Percentiles rank a stretch among this genome's conserved stretches.
Evolutionary conservation across 108 stramenopile species (phyloP).

Genomic region (Licmophora abbreviata): DNA sequence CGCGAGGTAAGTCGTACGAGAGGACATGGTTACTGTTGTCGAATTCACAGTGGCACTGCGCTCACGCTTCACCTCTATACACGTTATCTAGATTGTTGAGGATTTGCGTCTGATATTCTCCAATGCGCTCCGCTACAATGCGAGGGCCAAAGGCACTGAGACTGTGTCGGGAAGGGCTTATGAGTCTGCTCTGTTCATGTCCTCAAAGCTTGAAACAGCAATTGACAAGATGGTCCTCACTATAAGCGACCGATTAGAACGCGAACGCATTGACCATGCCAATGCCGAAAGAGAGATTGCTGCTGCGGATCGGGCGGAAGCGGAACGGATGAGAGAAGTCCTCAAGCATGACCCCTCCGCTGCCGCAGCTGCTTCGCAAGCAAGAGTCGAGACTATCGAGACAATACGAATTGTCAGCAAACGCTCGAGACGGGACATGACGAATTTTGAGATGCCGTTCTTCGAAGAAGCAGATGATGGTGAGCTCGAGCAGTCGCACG

Average conservation of each 20-base stretch:
- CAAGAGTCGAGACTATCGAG: constrained; percentile 11
- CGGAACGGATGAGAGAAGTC: constrained; percentile 52
- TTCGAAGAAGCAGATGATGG: constrained; percentile 76
- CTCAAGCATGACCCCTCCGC: constrained; percentile 23
- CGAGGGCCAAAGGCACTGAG: constrained; percentile 26
- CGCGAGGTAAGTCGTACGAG: no score
- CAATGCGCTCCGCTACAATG: constrained; percentile 84
- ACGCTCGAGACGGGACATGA: constrained; percentile 24
- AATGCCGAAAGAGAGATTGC: constrained; percentile 71
- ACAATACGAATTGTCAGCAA: constrained; percentile 17
- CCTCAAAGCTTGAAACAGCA: constrained; percentile 64
- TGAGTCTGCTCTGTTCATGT: constrained; percentile 68
- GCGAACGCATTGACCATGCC: constrained; percentile 69
- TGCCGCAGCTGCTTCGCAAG: constrained; percentile 10
- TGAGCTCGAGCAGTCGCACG: constrained; percentile 53
- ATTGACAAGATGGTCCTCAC: constrained; percentile 73
- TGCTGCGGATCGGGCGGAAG: constrained; percentile 61
- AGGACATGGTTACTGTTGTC: no score
- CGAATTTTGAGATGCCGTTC: constrained; percentile 79
- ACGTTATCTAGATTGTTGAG: no score
- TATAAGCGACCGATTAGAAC: constrained; percentile 61
- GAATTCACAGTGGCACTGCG: no score
- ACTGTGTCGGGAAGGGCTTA: constrained; percentile 60
- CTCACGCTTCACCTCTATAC: no score
- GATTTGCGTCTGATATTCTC: constrained; percentile 79